Base-by-base conservation (phyloP, 2,329 filamentous ascomycete genomes). In the Colletotrichum sp. region DNA sequence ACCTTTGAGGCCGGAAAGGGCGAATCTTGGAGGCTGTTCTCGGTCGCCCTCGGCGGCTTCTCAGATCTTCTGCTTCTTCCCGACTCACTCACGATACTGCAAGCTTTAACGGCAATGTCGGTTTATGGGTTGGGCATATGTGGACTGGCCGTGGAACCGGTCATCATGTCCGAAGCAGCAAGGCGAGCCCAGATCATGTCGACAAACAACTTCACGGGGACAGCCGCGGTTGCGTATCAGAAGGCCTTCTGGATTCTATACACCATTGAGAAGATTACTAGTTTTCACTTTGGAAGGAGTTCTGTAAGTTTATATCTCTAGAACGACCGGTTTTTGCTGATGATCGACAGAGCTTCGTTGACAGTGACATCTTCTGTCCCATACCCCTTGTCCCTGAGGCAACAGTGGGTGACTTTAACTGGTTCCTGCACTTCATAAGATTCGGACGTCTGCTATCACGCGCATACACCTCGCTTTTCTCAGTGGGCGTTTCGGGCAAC, bases 1-100 rank as follows among this genome's bases (percentile, higher is more conserved):
- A 82, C 81, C 10, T 87, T 86, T 62, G 82, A 86, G 66, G 84
- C 84, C 0, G 83, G 83, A 4, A 83, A 81, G 28, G 85, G 85
- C 7, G 80, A 80, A 43, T 79, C 84, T 0, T 87, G 86, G 86
- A 81, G 81, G 10, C 78, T 86, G 6, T 87, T 86, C 61, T 81
- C 84, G 25, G 79, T 83, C 3, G 81, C 85, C 6, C 79, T 87
- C 6, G 80, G 81, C 7, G 62, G 83, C 8, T 82, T 86, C 16
- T 79, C 84, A 1, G 85, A 86, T 6, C 78, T 84, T 1, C 69
- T 83, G 18, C 78, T 77, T 10, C 71, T 83, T 1, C 80, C 82
- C 1, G 81, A 84, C 65, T 83, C 82, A 6, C 73, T 83, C 8
- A 74, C 78, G 9, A 76, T 79, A 7, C 78, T 84, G 9, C 81